Percentiles rank a stretch among this genome's conserved stretches.
Conservation (phyloP, 2,329 filamentous ascomycete genomes). For the Onygenales sp. region DNA sequence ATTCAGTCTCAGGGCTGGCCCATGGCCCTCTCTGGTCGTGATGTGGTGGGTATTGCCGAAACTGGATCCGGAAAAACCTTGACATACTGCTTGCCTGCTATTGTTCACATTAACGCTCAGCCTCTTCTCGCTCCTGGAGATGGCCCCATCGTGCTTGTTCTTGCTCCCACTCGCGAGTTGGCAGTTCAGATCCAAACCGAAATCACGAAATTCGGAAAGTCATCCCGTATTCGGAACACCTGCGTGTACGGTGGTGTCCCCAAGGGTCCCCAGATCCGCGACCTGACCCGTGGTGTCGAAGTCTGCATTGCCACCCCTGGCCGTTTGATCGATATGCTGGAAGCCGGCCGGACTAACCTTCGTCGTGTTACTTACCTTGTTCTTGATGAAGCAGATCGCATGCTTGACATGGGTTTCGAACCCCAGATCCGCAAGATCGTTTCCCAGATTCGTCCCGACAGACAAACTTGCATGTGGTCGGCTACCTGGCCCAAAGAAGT, state of each 20-base stretch:
- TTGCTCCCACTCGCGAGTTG: constrained; percentile 93
- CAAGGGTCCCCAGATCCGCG: constrained; percentile 92
- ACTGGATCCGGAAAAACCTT: constrained; percentile 98
- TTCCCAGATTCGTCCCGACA: constrained; percentile 90
- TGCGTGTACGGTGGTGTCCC: constrained; percentile 99
- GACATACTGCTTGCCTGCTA: constrained; percentile 94
- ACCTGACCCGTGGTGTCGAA: constrained; percentile 89
- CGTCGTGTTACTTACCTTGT: constrained; percentile 96
- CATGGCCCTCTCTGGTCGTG: constrained; percentile 95
- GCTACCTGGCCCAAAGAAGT: constrained; percentile 99
- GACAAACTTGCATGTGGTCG: constrained; percentile 99
- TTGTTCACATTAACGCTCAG: constrained; percentile 99
- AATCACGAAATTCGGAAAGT: constrained; percentile 97
- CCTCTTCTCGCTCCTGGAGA: constrained; percentile 90
- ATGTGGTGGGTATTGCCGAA: constrained; percentile 98
- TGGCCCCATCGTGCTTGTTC: constrained; percentile 89
- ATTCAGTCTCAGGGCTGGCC: constrained; percentile 99
- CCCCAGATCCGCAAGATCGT: constrained; percentile 99
- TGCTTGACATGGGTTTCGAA: constrained; percentile 99
- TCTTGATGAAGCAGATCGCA: constrained; percentile 96
- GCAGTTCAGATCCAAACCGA: constrained; percentile 98
- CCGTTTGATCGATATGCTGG: constrained; percentile 96
- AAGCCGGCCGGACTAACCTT: constrained; percentile 95
- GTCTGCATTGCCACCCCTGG: constrained; percentile 97
- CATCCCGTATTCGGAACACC: constrained; percentile 94